A percentile compares a stretch with the other conserved stretches of the same genome.
Evolutionary conservation across 352 stramenopile species (phyloP).

Genomic region (Phytophthora meadii): DNA sequence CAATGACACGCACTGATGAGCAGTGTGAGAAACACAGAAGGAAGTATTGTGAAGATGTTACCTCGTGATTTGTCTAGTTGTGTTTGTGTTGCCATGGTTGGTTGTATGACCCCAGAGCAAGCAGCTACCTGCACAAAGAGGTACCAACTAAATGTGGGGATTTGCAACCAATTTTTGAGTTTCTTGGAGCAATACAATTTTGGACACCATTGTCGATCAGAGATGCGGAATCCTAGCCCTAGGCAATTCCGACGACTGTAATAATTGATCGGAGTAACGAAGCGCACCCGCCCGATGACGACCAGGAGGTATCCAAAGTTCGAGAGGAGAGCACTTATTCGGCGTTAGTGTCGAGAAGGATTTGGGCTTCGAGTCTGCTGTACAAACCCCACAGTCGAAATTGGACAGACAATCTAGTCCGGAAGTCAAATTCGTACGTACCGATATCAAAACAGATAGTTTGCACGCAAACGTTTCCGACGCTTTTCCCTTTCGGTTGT

Average conservation of each 20-base stretch:
- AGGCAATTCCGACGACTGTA: too few relatives aligned
- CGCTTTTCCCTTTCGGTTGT: conserved; percentile 30
- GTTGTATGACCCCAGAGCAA: background rate
- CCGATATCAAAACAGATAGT: background rate
- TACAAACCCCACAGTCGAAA: background rate
- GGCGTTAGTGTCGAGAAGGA: background rate
- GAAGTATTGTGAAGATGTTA: background rate
- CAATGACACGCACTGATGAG: conserved; percentile 2
- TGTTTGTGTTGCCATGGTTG: background rate
- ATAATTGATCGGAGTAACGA: too few relatives aligned
- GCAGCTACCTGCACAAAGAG: background rate
- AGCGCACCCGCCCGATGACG: too few relatives aligned
- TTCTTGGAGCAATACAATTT: background rate
- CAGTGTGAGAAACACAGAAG: background rate
- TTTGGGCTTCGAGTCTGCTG: background rate
- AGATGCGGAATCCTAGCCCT: background rate
- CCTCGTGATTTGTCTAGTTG: background rate
- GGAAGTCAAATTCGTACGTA: conserved; percentile 5
- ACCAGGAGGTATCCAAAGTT: background rate
- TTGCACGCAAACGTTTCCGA: conserved; percentile 25
- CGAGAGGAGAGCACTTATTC: conserved; percentile 8
- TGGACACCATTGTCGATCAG: background rate
- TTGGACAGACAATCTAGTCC: conserved; percentile 1
- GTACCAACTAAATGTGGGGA: background rate
- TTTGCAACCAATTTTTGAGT: background rate